phyloP scores from a whole-genome alignment of 495 filamentous ascomycete genomes.

The Corynascus novoguineensis region DNA sequence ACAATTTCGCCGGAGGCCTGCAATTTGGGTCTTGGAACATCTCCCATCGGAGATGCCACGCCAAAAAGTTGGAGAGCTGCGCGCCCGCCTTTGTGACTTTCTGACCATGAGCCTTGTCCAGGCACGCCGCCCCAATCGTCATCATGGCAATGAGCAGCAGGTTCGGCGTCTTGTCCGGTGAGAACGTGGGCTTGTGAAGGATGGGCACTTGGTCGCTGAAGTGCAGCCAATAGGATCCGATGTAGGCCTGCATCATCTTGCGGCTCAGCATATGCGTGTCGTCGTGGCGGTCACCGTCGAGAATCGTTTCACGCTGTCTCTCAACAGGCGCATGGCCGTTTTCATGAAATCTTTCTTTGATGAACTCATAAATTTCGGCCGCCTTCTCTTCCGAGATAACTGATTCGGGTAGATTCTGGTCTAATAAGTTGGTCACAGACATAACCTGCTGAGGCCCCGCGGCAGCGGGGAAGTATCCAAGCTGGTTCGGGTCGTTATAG shows the following conservation, averaged over 20 bases:
- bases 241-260: constrained; percentile 92
- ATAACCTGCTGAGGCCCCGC: constrained; percentile 67
- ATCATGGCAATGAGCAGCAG: constrained; percentile 89
- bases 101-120: constrained; percentile 73
- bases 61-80: constrained; percentile 77
- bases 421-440: constrained; percentile 87
- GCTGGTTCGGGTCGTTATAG: constrained; percentile 41
- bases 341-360: constrained; percentile 75
- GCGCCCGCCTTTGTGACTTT: constrained; percentile 66
- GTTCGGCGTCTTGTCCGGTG: constrained; percentile 76
- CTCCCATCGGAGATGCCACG: constrained; percentile 88
- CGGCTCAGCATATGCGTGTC: constrained; percentile 74
- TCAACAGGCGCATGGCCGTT: constrained; percentile 67
- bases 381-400: constrained; percentile 84
- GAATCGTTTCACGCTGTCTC: constrained; percentile 68
- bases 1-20: constrained; percentile 92
- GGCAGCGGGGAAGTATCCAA: constrained; percentile 48
- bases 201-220: constrained; percentile 95
- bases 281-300: constrained; percentile 70
- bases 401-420: constrained; percentile 71
- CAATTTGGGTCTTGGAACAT: constrained; percentile 89
- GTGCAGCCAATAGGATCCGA: constrained; percentile 88
- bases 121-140: constrained; percentile 82
- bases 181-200: constrained; percentile 89
- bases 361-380: constrained; percentile 77